Percentiles rank a stretch among this genome's conserved stretches.
These are phyloP conservation scores for Nasturtium officinale DNA, from an alignment of 345 rosid genomes.

Conservation along the genomic window DNA sequence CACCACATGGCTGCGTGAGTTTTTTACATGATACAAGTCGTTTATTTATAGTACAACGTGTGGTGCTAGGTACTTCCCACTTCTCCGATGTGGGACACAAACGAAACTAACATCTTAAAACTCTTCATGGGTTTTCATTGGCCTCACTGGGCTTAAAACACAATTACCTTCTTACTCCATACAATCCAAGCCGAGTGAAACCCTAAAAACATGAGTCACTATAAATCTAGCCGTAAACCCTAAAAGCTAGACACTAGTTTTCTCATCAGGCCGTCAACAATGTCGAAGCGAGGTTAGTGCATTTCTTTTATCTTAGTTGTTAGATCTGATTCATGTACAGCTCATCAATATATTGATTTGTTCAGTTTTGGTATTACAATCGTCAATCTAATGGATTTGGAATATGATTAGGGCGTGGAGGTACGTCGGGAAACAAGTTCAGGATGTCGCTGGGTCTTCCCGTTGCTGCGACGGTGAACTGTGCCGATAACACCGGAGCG, in stretches of 20 bases:
- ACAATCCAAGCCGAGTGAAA: neutral
- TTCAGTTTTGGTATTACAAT: neutral
- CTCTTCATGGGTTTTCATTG: slow-evolving; percentile 11
- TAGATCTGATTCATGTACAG: neutral
- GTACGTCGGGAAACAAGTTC: slow-evolving; percentile 94
- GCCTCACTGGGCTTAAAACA: slow-evolving; percentile 17
- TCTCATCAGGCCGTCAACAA: slow-evolving; percentile 50
- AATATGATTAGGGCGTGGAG: slow-evolving; percentile 71
- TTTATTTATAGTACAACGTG: neutral
- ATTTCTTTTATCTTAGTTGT: neutral
- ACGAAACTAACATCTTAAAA: neutral
- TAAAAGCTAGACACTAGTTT: neutral
- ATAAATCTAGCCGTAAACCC: slow-evolving; percentile 31
- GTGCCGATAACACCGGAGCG: slow-evolving; percentile 96
- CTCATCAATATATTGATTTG: no score
- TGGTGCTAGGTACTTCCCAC: accelerated
- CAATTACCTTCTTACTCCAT: neutral
- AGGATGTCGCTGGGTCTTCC: slow-evolving; percentile 99
- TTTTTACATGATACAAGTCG: no score
- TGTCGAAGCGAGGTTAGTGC: slow-evolving; percentile 89
- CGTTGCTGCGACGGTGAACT: slow-evolving; percentile 96
- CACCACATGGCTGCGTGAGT: slow-evolving; percentile 41
- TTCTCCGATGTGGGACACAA: slow-evolving; percentile 34
- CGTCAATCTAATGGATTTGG: neutral
- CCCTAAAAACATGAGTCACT: slow-evolving; percentile 20